These are phyloP conservation scores for Syzygium grande DNA, from an alignment of 345 rosid species.

Conservation along the genomic window DNA sequence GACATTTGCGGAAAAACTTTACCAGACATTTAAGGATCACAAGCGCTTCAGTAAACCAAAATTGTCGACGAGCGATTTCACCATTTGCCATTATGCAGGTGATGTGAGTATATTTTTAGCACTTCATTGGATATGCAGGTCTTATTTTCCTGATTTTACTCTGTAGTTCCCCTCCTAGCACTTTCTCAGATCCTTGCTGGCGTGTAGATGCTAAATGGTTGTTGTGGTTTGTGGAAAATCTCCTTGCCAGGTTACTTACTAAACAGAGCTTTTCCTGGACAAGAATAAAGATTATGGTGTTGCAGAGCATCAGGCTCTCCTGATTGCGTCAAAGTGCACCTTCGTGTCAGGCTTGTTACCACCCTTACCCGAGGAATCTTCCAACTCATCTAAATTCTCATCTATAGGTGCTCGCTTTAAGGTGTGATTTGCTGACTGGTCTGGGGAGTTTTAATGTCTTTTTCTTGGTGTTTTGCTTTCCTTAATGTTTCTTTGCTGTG, in stretches of 20 bases:
- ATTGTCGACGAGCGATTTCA: slow-evolving; percentile 86
- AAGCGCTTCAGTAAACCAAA: slow-evolving; percentile 92
- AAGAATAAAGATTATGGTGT: slow-evolving; percentile 96
- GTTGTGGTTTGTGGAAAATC: background rate
- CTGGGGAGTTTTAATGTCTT: background rate
- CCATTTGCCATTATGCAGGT: slow-evolving; percentile 94
- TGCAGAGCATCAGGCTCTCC: slow-evolving; percentile 84
- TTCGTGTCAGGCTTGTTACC: slow-evolving; percentile 85
- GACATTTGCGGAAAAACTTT: slow-evolving; percentile 89
- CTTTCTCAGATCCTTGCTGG: background rate
- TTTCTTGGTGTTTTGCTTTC: background rate
- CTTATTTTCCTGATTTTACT: background rate
- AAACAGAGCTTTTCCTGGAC: slow-evolving; percentile 72
- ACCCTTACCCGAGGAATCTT: slow-evolving; percentile 68
- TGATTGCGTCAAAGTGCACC: slow-evolving; percentile 68
- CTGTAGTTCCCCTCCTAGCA: background rate
- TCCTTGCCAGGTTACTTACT: slow-evolving; percentile 76
- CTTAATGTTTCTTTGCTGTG: background rate
- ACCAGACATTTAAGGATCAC: slow-evolving; percentile 80
- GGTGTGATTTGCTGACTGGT: slow-evolving; percentile 29
- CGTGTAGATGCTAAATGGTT: background rate
- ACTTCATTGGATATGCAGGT: background rate
- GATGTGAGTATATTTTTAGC: slow-evolving; percentile 53
- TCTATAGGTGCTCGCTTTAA: slow-evolving; percentile 95
- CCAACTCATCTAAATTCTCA: slow-evolving; percentile 81